Percentiles rank a stretch among this genome's conserved stretches.
phyloP scores from a whole-genome alignment of 768 basidiomycete genomes.

The Glaciozyma antarctica region DNA sequence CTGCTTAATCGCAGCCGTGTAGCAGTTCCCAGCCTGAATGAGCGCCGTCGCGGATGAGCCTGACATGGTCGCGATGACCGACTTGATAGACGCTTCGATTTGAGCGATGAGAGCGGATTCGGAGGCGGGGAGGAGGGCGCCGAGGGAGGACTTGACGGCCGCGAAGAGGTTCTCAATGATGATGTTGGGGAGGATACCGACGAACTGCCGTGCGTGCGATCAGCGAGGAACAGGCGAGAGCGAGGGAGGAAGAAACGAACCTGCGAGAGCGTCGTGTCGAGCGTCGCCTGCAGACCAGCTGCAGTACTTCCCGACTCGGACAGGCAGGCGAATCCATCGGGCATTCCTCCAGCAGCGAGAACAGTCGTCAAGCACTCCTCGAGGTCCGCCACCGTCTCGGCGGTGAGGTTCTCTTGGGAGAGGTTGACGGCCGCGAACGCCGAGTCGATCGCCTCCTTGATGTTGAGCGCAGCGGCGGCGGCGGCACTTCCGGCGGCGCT shows the following conservation, averaged over 20 bases:
- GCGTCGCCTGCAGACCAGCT: not conserved
- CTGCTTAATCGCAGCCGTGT: constrained; percentile 26
- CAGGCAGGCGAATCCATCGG: constrained; percentile 31
- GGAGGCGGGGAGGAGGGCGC: constrained; percentile 28
- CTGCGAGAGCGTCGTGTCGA: not conserved
- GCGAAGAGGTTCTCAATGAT: constrained; percentile 30
- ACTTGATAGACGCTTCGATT: constrained; percentile 24
- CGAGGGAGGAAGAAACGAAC: not conserved
- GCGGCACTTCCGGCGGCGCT: not conserved
- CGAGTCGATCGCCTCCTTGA: constrained; percentile 27
- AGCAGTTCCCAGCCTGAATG: constrained; percentile 25
- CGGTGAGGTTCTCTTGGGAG: constrained; percentile 17
- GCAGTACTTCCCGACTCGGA: constrained; percentile 16
- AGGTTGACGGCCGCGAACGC: constrained; percentile 32
- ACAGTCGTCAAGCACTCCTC: constrained; percentile 27
- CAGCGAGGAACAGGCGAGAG: constrained; percentile 12
- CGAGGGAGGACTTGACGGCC: constrained; percentile 30
- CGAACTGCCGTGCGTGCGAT: constrained; percentile 32
- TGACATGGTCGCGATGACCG: constrained; percentile 27
- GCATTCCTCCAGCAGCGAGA: constrained; percentile 27
- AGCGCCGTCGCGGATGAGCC: constrained; percentile 31
- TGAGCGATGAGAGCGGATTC: constrained; percentile 24
- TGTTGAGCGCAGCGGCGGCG: constrained; percentile 19
- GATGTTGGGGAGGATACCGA: constrained; percentile 33
- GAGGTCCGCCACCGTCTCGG: constrained; percentile 20